Conservation (phyloP, 306 rosid genomes). For the Dalbergia oliveri region DNA sequence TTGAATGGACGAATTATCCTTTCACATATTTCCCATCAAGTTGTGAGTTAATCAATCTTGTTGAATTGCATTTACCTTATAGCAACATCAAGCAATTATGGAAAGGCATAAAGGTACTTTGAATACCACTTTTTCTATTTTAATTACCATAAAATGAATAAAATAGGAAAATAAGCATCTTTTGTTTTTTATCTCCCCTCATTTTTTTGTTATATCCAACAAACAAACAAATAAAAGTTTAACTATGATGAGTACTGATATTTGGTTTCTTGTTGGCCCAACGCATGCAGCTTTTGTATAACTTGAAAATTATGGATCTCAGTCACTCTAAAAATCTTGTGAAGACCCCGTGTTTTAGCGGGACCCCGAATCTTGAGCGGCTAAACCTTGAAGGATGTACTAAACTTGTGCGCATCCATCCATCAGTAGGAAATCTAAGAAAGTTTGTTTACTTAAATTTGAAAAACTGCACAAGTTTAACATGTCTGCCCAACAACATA, state of each 20-base stretch:
- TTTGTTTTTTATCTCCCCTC: no score
- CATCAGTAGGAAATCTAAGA: neutral
- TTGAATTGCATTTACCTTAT: neutral
- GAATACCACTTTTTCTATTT: neutral
- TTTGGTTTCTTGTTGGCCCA: neutral
- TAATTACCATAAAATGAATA: neutral
- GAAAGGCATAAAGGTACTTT: slow-evolving; percentile 23
- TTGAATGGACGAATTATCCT: slow-evolving; percentile 24
- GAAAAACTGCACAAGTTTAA: neutral
- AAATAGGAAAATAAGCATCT: neutral
- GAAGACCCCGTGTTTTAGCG: neutral
- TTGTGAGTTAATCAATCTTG: slow-evolving; percentile 19
- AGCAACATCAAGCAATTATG: slow-evolving; percentile 26
- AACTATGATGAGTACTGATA: no score
- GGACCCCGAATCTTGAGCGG: neutral
- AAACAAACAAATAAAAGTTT: no score
- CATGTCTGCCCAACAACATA: slow-evolving; percentile 1
- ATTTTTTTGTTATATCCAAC: neutral
- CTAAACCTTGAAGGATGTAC: neutral
- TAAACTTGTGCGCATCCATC: neutral
- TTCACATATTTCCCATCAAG: slow-evolving; percentile 15
- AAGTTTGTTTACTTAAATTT: slow-evolving; percentile 5
- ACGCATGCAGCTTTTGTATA: slow-evolving; percentile 2
- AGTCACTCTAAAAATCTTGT: neutral
- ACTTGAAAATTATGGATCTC: slow-evolving; percentile 5